Evolutionary conservation across 768 basidiomycete species (phyloP).

Genomic region (Naganishia antarctica): DNA sequence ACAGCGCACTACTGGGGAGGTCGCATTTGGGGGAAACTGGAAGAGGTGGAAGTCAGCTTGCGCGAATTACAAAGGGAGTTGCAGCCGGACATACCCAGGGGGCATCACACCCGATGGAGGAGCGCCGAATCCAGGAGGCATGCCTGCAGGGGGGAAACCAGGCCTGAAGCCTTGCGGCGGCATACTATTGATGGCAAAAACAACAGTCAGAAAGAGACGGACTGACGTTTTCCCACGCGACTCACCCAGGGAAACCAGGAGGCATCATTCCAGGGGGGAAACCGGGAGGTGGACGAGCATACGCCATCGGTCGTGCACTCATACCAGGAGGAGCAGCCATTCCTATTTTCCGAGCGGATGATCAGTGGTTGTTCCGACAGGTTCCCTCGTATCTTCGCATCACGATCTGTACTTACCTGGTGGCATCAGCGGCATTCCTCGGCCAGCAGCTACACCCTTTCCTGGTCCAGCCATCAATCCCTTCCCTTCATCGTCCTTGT

Average conservation of each 20-base stretch:
- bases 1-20: slow-evolving; percentile 5
- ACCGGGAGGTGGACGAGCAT: slow-evolving; percentile 49
- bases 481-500: slow-evolving; percentile 75
- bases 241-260: slow-evolving; percentile 54
- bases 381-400: no score
- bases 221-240: not conserved
- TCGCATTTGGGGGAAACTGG: slow-evolving; percentile 11
- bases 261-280: slow-evolving; percentile 59
- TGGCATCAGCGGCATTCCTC: slow-evolving; percentile 71
- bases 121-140: slow-evolving; percentile 46
- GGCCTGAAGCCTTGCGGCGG: slow-evolving; percentile 48
- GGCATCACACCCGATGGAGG: slow-evolving; percentile 49
- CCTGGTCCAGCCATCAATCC: slow-evolving; percentile 81
- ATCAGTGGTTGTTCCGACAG: no score
- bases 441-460: slow-evolving; percentile 89
- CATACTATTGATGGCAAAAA: not conserved
- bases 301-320: slow-evolving; percentile 51
- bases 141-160: slow-evolving; percentile 47
- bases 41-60: not conserved
- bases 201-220: not conserved
- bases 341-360: not conserved
- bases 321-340: slow-evolving; percentile 36
- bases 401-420: slow-evolving; percentile 45
- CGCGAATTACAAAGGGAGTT: no score
- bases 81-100: slow-evolving; percentile 41